phyloP scores from a whole-genome alignment of 495 filamentous ascomycete genomes.

The Penicillium pancosmium region DNA sequence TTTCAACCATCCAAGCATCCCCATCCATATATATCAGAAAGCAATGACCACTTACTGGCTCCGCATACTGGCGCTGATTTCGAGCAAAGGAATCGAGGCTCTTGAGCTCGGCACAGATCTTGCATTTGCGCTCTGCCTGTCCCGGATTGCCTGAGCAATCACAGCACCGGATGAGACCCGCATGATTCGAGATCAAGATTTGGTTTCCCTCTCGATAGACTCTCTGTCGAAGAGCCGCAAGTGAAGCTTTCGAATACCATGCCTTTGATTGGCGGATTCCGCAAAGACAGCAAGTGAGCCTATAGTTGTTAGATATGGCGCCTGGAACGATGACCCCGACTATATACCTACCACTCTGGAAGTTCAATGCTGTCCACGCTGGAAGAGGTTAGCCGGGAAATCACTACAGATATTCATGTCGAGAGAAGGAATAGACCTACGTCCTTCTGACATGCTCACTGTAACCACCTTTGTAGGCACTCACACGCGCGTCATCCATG shows the following conservation, averaged over 20 bases:
- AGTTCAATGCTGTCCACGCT: neutral
- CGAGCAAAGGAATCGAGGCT: conserved; percentile 58
- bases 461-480: neutral
- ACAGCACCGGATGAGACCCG: neutral
- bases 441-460: neutral
- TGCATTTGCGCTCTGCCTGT: conserved; percentile 41
- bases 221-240: neutral
- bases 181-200: neutral
- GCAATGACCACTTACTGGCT: conserved; percentile 16
- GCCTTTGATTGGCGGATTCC: neutral
- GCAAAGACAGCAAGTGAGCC: conserved; percentile 1
- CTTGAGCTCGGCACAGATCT: conserved; percentile 50
- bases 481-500: neutral
- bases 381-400: neutral
- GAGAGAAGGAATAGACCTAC: neutral
- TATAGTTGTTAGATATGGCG: neutral
- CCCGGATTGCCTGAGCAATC: conserved; percentile 30
- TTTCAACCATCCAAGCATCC: neutral
- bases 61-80: conserved; percentile 50
- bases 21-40: neutral
- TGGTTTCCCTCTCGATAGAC: neutral
- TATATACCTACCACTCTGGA: neutral
- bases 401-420: neutral
- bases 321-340: too few relatives aligned
- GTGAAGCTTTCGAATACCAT: neutral